Base-by-base conservation (phyloP, 345 rosid species). In the Syzygium grande region DNA sequence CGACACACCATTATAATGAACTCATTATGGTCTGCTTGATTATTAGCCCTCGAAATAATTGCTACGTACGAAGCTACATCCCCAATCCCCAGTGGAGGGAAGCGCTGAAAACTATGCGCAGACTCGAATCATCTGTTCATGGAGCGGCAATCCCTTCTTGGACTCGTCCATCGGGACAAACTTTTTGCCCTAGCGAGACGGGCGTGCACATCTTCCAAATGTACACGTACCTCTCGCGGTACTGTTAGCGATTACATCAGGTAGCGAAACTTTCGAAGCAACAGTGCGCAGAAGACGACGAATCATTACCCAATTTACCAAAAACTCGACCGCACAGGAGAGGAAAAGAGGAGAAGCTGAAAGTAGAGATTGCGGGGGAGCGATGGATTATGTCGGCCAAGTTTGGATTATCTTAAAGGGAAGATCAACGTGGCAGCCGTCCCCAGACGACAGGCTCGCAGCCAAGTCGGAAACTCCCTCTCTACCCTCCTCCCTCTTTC, bases 341-440 rank as follows among this genome's bases (percentile, higher is more conserved):
- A 12, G 15, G 34, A 41, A 51, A 27, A 15, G 27, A 55, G 9
- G 6, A 16, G 68, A 61, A 63, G n/a, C 5, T 41, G 87, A 73
- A n/a, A 84, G 86, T 38, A 53, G 52, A 55, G 27, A 25, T 85
- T 1, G 46, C 46, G 7, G 46, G 92, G 13, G 88, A 87, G 91
- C 49, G 94, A 85, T 85, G 85, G 41, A 53, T 84, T 87, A 54
- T 93, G 96, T 95, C 96, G 97, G 95, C 94, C 92, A 90, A 88
- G 73, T 89, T 92, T 92, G 94, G 92, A 87, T 93, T 90, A 89
- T 90, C 91, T 90, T 89, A 55, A 90, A 87, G 91, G 85, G 73
- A 84, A 87, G 84, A 90, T 87, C 92, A 94, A 95, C 94, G 95
- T 93, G 97, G 94, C 94, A 92, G 94, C 94, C 91, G 90, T 87